Evolutionary conservation across 768 basidiomycete genomes (phyloP), one percentile per base, ranked within the genome.

Genomic region (Cystofilobasidium bisporidii): DNA sequence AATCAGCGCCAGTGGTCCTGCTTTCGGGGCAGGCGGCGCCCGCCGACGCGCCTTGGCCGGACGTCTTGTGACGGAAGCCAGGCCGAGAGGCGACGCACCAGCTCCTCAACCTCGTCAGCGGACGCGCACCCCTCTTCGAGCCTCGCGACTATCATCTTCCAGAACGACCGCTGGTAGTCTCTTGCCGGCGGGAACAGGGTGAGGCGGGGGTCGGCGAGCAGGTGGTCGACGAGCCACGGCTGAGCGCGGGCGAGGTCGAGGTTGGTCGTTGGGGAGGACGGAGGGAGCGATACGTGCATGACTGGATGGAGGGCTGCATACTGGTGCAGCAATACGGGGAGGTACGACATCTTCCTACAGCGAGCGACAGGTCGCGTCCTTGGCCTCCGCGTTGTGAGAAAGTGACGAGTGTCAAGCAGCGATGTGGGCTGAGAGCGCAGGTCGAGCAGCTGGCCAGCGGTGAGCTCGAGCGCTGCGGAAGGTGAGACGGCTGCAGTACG

Each of bases 51-150:
- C 36, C 12, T 36, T 5, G 36, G 12, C 36, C 5, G 36, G 36
- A 36, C n/a, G n/a, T n/a, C n/a, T n/a, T n/a, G n/a, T n/a, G 17
- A 41, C 17, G 17, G 40, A 41, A 9, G 17, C 9, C 17, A 9
- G 40, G 17, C 40, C 28, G n/a, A 26, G 20, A 4, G 10, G 24
- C 17, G 18, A 33, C 58, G 57, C 45, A 66, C 65, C 10, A 62
- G 67, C 38, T 68, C 67, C 30, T 68, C 67, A 20, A 41, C 61
- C 40, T 63, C 67, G 18, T 30, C 55, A 30, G 20, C 61, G 32
- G 24, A 24, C 15, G n/a, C 18, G 20, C 53, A 58, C 1, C 61
- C 67, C 8, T 58, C 55, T 38, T 68, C 67, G 2, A 68, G 61
- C 20, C 55, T 30, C 3, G 2, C 61, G 17, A 68, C 67, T n/a